Base-by-base conservation (phyloP, 108 stramenopile genomes). In the Skeletonema marinoi region DNA sequence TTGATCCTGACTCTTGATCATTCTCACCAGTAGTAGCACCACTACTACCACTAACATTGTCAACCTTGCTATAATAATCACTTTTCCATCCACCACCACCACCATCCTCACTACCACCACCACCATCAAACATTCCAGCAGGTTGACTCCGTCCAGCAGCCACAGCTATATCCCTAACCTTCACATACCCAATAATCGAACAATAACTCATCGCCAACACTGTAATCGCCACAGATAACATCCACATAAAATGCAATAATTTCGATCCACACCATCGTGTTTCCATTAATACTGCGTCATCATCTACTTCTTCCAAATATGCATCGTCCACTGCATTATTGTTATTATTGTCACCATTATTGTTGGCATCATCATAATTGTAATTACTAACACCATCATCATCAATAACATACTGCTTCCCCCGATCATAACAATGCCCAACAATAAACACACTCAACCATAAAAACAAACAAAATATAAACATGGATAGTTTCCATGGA, bases 131-230 rank as follows among this genome's bases (percentile, higher is more conserved):
- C 60, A 82, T 58, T 4, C 82, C 89, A 10, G 90, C 86, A 8
- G 90, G 89, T 66, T 92, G 94, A 77, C 83, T 83, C 51, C 94
- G 63, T 19, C 80, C 78, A 70, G 92, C 92, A 67, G 94, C 94
- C 21, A 95, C 91, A 3, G 84, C 90, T 77, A 93, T 88, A 74
- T 95, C 94, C 10, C 94, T 77, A 30, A 90, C 78, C 74, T 95
- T 92, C 74, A 95, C 90, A 71, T 95, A 95, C 10, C 94, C 94
- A 81, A 95, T 95, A 73, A 93, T 84, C 42, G 86, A 71, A 58
- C 92, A 93, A 70, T 95, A 95, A 59, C 90, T 90, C 58, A 88
- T 71, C 4, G 85, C 78, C 69, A 93, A 63, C 21, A 90, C 89
- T 1, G 94, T 93, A 63, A 95, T 90, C 46, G 84, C 81, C 80